A percentile compares a stretch with the other conserved stretches of the same genome.
Evolutionary conservation across 805 yeast genomes (phyloP).

Genomic region (Metschnikowia lachancei): DNA sequence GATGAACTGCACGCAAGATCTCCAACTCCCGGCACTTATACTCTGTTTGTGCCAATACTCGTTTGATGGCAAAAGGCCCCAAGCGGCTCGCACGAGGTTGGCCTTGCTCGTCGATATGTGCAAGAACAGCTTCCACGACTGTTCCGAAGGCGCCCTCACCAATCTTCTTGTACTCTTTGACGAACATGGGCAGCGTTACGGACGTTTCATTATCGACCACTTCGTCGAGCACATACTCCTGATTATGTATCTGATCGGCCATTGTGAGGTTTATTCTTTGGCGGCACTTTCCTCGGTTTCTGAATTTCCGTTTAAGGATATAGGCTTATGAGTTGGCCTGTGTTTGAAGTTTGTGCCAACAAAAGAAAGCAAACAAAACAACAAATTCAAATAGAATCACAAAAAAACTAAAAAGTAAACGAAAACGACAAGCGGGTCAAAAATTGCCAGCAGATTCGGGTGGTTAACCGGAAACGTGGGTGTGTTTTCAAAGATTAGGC

Average conservation of each 20-base stretch:
- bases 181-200: slow-evolving; percentile 56
- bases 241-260: slow-evolving; percentile 9
- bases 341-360: background rate
- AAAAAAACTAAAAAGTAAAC: background rate
- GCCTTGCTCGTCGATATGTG: slow-evolving; percentile 29
- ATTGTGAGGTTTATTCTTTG: background rate
- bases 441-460: too few species aligned
- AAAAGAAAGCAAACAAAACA: background rate
- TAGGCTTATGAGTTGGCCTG: background rate
- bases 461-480: too few species aligned
- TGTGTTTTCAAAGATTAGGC: too few species aligned
- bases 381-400: background rate
- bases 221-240: slow-evolving; percentile 37
- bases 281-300: too few species aligned
- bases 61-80: slow-evolving; percentile 81
- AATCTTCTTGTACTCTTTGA: slow-evolving; percentile 68
- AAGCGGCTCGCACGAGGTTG: slow-evolving; percentile 43
- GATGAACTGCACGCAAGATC: slow-evolving; percentile 68
- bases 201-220: slow-evolving; percentile 62
- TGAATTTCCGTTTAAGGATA: too few species aligned
- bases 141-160: slow-evolving; percentile 90
- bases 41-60: slow-evolving; percentile 86
- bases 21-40: slow-evolving; percentile 80
- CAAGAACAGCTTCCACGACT: slow-evolving; percentile 68
- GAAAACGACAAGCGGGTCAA: too few species aligned